Evolutionary conservation across 1,284 basidiomycete species (phyloP).

Genomic region (Rhodotorula sp.): DNA sequence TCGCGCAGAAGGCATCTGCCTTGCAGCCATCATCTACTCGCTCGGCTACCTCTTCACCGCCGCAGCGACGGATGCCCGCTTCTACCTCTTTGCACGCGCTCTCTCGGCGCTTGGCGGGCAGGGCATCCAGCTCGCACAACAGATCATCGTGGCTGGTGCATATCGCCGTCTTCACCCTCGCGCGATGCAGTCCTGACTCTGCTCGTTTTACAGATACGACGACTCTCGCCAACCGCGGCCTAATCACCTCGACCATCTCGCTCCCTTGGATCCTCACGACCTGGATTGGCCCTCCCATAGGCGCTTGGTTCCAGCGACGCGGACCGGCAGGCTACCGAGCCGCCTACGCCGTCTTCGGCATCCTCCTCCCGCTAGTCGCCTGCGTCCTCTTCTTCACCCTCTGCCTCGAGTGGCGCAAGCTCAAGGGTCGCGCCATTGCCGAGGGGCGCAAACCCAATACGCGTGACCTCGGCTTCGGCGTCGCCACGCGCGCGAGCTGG

Average conservation of each 20-base stretch:
- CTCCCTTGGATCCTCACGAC: constrained; percentile 47
- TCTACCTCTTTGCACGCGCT: constrained; percentile 42
- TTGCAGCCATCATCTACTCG: constrained; percentile 45
- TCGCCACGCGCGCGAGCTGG: constrained; percentile 25
- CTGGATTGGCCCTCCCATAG: constrained; percentile 47
- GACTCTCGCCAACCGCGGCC: constrained; percentile 45
- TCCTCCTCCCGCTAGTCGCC: constrained; percentile 45
- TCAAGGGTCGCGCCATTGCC: constrained; percentile 17
- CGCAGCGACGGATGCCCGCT: constrained; percentile 36
- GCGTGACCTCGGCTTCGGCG: constrained; percentile 25
- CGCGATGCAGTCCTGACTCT: too few relatives aligned
- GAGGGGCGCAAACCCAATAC: constrained; percentile 24
- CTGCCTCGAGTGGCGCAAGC: constrained; percentile 36
- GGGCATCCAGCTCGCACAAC: constrained; percentile 47
- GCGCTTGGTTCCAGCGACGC: constrained; percentile 39
- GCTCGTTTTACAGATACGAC: constrained; percentile 42
- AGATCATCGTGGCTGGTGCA: constrained; percentile 46
- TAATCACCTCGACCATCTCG: constrained; percentile 47
- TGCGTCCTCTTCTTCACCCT: constrained; percentile 38
- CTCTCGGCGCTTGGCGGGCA: constrained; percentile 45
- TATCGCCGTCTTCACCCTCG: background rate
- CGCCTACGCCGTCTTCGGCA: constrained; percentile 45
- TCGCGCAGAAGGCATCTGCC: constrained; percentile 46
- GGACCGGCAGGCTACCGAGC: constrained; percentile 46
- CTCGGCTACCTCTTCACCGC: constrained; percentile 44